Evolutionary conservation across 306 rosid genomes (phyloP).

Genomic region (Datisca glomerata): DNA sequence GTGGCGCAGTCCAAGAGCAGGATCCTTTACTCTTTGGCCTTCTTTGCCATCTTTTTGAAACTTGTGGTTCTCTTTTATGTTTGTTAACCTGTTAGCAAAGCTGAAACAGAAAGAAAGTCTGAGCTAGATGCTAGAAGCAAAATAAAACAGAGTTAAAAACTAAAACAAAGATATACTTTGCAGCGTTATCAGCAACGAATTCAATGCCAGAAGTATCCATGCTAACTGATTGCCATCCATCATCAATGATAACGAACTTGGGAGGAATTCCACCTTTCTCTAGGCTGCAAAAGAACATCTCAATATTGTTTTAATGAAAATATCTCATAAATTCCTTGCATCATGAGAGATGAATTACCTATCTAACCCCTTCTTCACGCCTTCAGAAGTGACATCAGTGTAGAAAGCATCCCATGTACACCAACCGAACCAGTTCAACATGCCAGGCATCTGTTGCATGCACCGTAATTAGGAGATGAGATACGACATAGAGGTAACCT

Average conservation of each 20-base stretch:
- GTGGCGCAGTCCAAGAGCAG: constrained; percentile 52
- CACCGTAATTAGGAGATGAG: neutral
- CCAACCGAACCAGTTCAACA: constrained; percentile 96
- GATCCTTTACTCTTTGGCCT: constrained; percentile 56
- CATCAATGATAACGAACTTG: constrained; percentile 75
- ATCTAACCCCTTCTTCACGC: constrained; percentile 62
- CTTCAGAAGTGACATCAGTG: constrained; percentile 64
- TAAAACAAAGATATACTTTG: constrained; percentile 39
- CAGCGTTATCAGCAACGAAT: constrained; percentile 38
- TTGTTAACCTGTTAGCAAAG: constrained; percentile 69
- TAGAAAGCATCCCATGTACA: constrained; percentile 99
- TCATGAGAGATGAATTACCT: constrained; percentile 31
- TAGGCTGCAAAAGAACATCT: constrained; percentile 27
- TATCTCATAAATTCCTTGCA: neutral
- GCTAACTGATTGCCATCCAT: constrained; percentile 78
- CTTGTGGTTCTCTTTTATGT: constrained; percentile 72
- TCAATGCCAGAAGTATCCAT: constrained; percentile 38
- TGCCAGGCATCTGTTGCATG: constrained; percentile 72
- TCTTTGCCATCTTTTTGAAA: constrained; percentile 79
- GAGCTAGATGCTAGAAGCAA: neutral
- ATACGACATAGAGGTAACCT: neutral
- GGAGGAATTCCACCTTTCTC: constrained; percentile 71
- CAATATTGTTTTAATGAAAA: neutral
- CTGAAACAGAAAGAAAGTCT: constrained; percentile 21
- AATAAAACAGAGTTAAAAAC: neutral